Base-by-base conservation (phyloP, 2,329 filamentous ascomycete species). In the Albophoma yamanashiensis region DNA sequence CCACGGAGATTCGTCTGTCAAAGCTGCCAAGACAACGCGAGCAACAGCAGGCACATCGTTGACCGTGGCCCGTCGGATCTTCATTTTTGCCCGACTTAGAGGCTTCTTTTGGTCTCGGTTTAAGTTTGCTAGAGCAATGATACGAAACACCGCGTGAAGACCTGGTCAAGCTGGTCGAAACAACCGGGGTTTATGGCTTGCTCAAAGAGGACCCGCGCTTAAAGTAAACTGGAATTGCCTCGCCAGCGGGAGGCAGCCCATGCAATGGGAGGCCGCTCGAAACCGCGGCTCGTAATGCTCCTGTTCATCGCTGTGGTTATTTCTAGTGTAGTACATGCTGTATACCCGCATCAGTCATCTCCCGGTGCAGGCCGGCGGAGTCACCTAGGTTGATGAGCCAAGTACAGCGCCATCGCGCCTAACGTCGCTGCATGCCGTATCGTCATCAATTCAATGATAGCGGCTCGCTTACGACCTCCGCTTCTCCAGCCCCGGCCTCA, bases 41-140 rank as follows among this genome's bases (percentile, higher is more conserved):
- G 62, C 61, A 22, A 64, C 60, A 53, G 62, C 62, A n/a, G 65
- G 61, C 40, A 65, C 58, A 42, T 66, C 64, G 39, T 58, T 57
- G 42, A 31, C 25, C 25, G 62, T 63, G 14, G 64, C 64, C 12
- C 45, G 57, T 31, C 65, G 58, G 14, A 64, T 59, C 36, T 62
- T 58, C 60, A 64, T 66, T n/a, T 17, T 40, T 12, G 8, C 27
- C 17, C 15, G 25, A 20, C 27, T 20, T 50, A 11, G 5, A 31
- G 25, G 25, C 25, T 31, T 31, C 25, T 31, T 50, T 25, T 11
- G 47, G 14, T 6, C 11, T 11, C 15, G 22, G 11, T 47, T 9
- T 25, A n/a, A 8, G 11, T 11, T 12, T 45, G 42, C 42, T 12
- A 20, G n/a, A 8, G 20, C 3, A 9, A 45, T 20, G 34, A 20